Conservation (phyloP, 108 stramenopile genomes). For the Nitzschia inconspicua region DNA sequence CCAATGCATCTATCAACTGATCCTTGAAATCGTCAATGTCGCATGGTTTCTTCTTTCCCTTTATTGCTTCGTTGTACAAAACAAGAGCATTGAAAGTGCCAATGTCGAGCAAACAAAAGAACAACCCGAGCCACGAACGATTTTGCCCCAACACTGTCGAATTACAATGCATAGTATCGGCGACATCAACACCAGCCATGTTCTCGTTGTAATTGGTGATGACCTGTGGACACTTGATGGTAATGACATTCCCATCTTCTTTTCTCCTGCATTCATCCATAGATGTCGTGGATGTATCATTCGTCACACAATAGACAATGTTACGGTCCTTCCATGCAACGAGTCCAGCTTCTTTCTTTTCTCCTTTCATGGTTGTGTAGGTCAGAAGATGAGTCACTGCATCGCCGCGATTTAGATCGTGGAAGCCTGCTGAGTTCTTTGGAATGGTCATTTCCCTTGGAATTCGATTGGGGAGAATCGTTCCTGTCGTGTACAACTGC, state of each 20-base stretch:
- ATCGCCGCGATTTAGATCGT: background rate
- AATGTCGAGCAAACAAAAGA: constrained; percentile 14
- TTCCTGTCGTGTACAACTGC: constrained; percentile 7
- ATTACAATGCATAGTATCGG: constrained; percentile 3
- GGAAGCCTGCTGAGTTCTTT: background rate
- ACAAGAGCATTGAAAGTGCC: constrained; percentile 13
- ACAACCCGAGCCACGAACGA: constrained; percentile 13
- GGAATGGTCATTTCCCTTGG: background rate
- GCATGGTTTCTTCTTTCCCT: too few species aligned
- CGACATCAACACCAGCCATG: constrained; percentile 19
- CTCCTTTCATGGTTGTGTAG: too few species aligned
- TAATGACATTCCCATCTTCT: background rate
- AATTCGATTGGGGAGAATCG: background rate
- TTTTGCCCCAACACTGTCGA: constrained; percentile 1
- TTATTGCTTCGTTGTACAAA: too few species aligned
- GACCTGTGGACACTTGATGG: background rate
- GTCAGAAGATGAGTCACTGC: background rate
- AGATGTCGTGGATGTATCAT: background rate
- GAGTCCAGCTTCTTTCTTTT: too few species aligned
- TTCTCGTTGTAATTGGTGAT: constrained; percentile 5
- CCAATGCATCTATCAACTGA: too few species aligned
- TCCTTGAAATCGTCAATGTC: too few species aligned
- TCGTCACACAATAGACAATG: constrained; percentile 4
- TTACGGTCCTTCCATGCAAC: too few species aligned
- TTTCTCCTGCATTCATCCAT: background rate